phyloP scores from a whole-genome alignment of 139 green algal species.

The Mesotaenium endlicherianum region DNA sequence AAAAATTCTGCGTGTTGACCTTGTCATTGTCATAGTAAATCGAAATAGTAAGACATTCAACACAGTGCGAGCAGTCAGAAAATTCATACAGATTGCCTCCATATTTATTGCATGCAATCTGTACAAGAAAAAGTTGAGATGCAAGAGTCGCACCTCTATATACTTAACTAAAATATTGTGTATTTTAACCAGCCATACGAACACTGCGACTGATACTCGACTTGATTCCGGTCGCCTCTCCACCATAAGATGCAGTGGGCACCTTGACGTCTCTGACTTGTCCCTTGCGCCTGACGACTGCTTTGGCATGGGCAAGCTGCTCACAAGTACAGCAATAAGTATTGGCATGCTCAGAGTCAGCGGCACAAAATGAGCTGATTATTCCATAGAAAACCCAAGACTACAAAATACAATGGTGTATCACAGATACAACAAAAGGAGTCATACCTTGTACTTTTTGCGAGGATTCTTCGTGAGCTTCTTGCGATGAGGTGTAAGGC shows the following conservation, averaged over 20 bases:
- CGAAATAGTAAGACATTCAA: no score
- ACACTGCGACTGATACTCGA: conserved; percentile 52
- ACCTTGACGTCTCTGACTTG: conserved; percentile 74
- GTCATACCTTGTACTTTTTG: conserved; percentile 61
- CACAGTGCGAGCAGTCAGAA: no score
- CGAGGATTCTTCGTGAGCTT: conserved; percentile 94
- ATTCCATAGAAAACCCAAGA: background rate
- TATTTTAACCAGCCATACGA: no score
- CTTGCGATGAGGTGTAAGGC: conserved; percentile 89
- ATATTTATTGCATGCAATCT: no score
- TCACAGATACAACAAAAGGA: background rate
- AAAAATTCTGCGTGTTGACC: no score
- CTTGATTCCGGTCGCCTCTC: conserved; percentile 95
- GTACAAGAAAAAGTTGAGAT: no score
- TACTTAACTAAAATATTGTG: no score
- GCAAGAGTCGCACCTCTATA: no score
- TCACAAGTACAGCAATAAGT: background rate
- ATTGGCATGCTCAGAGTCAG: background rate
- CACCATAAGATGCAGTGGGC: conserved; percentile 70
- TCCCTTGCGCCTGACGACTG: conserved; percentile 79
- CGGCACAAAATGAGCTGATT: background rate
- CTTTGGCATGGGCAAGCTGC: conserved; percentile 56
- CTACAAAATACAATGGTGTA: background rate
- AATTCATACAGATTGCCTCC: no score
- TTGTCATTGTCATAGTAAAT: no score